Conservation (phyloP, 1,284 basidiomycete species). For the Sutorius eximius region DNA sequence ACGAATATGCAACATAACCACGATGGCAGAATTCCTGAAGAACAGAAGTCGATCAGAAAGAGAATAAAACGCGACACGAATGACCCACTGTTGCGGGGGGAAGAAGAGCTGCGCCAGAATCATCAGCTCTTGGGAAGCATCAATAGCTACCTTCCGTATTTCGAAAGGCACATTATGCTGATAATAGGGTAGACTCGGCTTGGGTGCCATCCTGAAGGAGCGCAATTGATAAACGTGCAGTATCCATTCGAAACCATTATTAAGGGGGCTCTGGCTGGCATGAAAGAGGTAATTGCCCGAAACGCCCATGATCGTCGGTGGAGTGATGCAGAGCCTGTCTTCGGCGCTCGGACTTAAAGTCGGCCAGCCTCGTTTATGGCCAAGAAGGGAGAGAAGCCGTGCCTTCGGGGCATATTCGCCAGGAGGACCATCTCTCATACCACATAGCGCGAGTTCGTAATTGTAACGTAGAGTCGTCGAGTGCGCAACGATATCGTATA, state of each 20-base stretch:
- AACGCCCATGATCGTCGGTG: constrained; percentile 45
- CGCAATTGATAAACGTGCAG: constrained; percentile 55
- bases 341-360: constrained; percentile 51
- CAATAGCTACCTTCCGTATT: constrained; percentile 51
- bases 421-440: constrained; percentile 53
- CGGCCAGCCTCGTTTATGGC: constrained; percentile 55
- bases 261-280: constrained; percentile 43
- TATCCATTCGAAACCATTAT: constrained; percentile 38
- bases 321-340: constrained; percentile 44
- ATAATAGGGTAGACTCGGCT: constrained; percentile 47
- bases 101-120: constrained; percentile 44
- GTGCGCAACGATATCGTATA: constrained; percentile 44
- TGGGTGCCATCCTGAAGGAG: constrained; percentile 48
- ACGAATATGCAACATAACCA: constrained; percentile 31
- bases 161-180: constrained; percentile 47
- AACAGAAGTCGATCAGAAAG: background rate
- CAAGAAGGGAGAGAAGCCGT: constrained; percentile 49
- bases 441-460: constrained; percentile 52
- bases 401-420: constrained; percentile 38
- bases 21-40: constrained; percentile 28
- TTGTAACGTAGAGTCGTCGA: constrained; percentile 53
- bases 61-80: constrained; percentile 3
- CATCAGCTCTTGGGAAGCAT: constrained; percentile 50
- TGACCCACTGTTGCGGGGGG: constrained; percentile 22
- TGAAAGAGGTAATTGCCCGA: constrained; percentile 55